Evolutionary conservation across 371 early-diverging fungal species (phyloP).

Genomic region (Mortierella sp.): DNA sequence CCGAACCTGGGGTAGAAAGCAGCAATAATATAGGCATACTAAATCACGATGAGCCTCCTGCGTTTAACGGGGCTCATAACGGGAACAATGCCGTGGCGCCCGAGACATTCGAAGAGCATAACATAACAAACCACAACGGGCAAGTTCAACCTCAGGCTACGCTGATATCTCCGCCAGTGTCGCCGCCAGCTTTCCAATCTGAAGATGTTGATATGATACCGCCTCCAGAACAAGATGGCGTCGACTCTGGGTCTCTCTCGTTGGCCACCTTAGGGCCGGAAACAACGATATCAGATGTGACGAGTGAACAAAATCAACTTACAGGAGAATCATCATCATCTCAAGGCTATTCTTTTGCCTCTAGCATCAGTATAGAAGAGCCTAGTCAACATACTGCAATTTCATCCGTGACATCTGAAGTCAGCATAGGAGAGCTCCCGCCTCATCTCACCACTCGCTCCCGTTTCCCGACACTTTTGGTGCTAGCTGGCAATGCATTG

Average conservation of each 20-base stretch:
- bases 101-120: not conserved
- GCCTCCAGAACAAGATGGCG: not conserved
- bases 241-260: not conserved
- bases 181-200: not conserved
- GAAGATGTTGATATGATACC: constrained; percentile 23
- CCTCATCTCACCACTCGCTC: constrained; percentile 25
- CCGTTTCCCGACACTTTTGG: constrained; percentile 27
- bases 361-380: not conserved
- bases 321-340: constrained; percentile 4
- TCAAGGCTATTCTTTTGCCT: not conserved
- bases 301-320: not conserved
- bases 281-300: not conserved
- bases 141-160: not conserved
- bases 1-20: constrained; percentile 1
- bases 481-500: constrained; percentile 36
- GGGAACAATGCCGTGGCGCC: not conserved
- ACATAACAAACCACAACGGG: not conserved
- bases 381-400: not conserved
- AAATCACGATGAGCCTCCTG: not conserved
- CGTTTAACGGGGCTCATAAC: not conserved
- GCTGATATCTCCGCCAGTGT: constrained; percentile 2
- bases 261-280: no score
- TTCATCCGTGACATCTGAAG: not conserved
- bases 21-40: not conserved
- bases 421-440: not conserved